Percentiles rank a stretch among this genome's conserved stretches.
Evolutionary conservation across 257 asterid genomes (phyloP).

Genomic region (Penstemon davidsonii): DNA sequence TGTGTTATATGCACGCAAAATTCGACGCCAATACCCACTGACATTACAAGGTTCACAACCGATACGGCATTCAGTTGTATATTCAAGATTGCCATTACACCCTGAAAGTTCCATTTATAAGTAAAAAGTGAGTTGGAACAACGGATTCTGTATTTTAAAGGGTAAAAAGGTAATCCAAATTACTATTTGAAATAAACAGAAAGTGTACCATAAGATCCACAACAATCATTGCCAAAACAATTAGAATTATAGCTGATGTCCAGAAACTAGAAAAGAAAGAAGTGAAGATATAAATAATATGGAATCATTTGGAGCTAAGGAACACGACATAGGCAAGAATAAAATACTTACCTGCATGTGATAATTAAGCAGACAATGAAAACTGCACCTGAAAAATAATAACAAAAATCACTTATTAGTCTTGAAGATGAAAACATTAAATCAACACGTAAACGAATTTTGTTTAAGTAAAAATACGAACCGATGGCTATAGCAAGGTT

Average conservation of each 20-base stretch:
- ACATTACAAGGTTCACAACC: slow-evolving; percentile 95
- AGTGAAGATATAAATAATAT: background rate
- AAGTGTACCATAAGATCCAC: slow-evolving; percentile 86
- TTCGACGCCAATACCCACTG: slow-evolving; percentile 96
- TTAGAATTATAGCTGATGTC: slow-evolving; percentile 91
- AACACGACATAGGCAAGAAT: slow-evolving; percentile 8
- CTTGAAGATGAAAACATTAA: slow-evolving; percentile 18
- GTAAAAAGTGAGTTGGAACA: slow-evolving; percentile 21
- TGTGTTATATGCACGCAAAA: slow-evolving; percentile 96
- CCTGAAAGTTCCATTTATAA: slow-evolving; percentile 47
- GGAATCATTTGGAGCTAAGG: slow-evolving; percentile 18
- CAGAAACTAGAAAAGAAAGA: slow-evolving; percentile 59
- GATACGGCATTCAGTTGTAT: slow-evolving; percentile 94
- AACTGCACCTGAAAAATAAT: slow-evolving; percentile 73
- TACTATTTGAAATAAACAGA: slow-evolving; percentile 9
- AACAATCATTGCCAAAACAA: slow-evolving; percentile 81
- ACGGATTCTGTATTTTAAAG: background rate
- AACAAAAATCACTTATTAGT: slow-evolving; percentile 7
- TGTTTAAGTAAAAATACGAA: slow-evolving; percentile 34
- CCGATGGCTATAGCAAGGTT: slow-evolving; percentile 92
- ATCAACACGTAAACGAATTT: background rate
- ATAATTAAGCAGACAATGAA: slow-evolving; percentile 83
- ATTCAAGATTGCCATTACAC: slow-evolving; percentile 84
- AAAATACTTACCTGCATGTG: slow-evolving; percentile 76
- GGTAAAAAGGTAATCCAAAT: background rate